phyloP scores from a whole-genome alignment of 345 rosid species.

The Euphorbia lathyris region DNA sequence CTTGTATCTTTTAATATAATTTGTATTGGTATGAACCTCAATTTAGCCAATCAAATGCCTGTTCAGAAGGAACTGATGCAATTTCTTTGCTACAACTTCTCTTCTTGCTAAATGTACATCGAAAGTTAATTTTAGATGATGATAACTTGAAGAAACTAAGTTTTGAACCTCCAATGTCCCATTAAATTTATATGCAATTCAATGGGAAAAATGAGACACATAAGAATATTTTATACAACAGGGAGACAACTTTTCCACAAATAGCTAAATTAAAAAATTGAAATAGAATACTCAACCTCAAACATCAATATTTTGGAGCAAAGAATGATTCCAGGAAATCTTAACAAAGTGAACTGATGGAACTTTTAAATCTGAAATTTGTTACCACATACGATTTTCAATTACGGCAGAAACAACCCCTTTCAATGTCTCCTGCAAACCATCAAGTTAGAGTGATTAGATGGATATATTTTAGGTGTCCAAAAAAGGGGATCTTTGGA shows the following conservation, averaged over 20 bases:
- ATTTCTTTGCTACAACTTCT: too few relatives aligned
- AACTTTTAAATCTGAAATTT: not conserved
- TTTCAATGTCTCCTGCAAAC: constrained; percentile 72
- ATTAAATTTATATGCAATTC: not conserved
- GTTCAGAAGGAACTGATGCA: not conserved
- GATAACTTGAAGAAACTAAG: too few relatives aligned
- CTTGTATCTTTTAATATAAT: too few relatives aligned
- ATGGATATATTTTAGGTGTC: not conserved
- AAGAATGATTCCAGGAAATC: not conserved
- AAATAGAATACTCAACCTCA: not conserved
- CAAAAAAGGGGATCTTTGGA: not conserved
- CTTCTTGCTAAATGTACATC: too few relatives aligned
- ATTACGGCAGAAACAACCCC: constrained; percentile 62
- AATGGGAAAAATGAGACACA: not conserved
- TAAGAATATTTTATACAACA: not conserved
- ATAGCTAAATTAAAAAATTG: not conserved
- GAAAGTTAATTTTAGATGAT: too few relatives aligned
- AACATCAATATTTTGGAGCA: not conserved
- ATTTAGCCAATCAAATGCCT: not conserved
- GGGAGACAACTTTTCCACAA: not conserved
- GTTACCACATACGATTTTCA: constrained; percentile 70
- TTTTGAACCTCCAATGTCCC: too few relatives aligned
- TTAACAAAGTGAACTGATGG: not conserved
- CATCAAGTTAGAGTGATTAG: not conserved
- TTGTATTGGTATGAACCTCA: not conserved